phyloP scores from a whole-genome alignment of 1,284 basidiomycete genomes.

The Blastosporella zonata region DNA sequence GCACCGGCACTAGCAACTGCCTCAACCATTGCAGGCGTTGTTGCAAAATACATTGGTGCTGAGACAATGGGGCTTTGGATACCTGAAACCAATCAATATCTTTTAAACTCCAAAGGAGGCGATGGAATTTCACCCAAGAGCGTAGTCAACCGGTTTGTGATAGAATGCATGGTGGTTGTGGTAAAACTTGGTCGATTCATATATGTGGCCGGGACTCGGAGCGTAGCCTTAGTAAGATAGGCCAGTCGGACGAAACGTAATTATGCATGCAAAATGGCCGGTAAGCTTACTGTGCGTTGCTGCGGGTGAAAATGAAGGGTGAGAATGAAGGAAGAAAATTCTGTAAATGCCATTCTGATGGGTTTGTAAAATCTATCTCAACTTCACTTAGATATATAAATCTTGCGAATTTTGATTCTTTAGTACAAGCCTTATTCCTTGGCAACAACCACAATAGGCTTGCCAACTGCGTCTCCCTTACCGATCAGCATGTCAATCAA shows the following conservation, averaged over 20 bases:
- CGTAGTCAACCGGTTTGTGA: slow-evolving; percentile 4
- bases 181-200: neutral
- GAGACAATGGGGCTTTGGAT: slow-evolving; percentile 25
- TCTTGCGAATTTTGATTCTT: too few relatives aligned
- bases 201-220: neutral
- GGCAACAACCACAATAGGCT: slow-evolving; percentile 17
- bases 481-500: slow-evolving; percentile 15
- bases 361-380: too few relatives aligned
- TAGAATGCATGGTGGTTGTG: neutral
- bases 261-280: too few relatives aligned
- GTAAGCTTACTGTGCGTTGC: too few relatives aligned
- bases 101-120: too few relatives aligned
- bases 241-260: too few relatives aligned
- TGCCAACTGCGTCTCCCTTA: slow-evolving; percentile 11
- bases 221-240: too few relatives aligned
- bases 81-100: slow-evolving; percentile 14
- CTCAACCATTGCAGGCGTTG: slow-evolving; percentile 22
- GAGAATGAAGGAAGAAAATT: too few relatives aligned
- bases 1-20: slow-evolving; percentile 26
- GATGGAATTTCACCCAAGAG: slow-evolving; percentile 3
- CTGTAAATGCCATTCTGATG: too few relatives aligned
- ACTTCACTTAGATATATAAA: too few relatives aligned
- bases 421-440: slow-evolving; percentile 8
- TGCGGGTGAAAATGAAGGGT: too few relatives aligned
- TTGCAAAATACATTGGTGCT: slow-evolving; percentile 29